phyloP scores from a whole-genome alignment of 2,329 filamentous ascomycete species.

The Ophiosphaerella narmari region DNA sequence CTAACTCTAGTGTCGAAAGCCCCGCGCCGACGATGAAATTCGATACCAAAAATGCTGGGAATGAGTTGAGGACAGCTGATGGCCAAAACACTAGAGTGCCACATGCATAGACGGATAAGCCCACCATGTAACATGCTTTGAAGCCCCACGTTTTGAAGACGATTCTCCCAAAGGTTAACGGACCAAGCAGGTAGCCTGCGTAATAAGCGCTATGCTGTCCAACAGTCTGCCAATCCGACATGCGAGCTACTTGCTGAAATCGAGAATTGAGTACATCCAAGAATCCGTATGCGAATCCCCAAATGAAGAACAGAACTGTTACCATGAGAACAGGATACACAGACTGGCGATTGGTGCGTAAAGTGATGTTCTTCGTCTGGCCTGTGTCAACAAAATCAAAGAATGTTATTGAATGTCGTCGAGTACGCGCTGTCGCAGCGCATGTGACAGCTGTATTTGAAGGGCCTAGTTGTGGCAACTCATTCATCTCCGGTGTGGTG shows the following conservation, averaged over 20 bases:
- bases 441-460: conserved; percentile 41
- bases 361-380: conserved; percentile 70
- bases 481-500: conserved; percentile 52
- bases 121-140: conserved; percentile 65
- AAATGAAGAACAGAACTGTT: conserved; percentile 68
- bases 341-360: conserved; percentile 66
- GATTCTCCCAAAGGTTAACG: conserved; percentile 66
- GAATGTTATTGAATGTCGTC: conserved; percentile 55
- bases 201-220: conserved; percentile 74
- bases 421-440: conserved; percentile 30
- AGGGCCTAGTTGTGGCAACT: conserved; percentile 41
- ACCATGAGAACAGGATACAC: conserved; percentile 75
- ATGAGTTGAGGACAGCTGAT: conserved; percentile 65
- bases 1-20: conserved; percentile 63
- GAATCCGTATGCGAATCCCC: conserved; percentile 89
- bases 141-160: conserved; percentile 65
- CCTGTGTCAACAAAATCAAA: conserved; percentile 78
- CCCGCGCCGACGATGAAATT: conserved; percentile 67
- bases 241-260: conserved; percentile 66
- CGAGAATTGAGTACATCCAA: conserved; percentile 79
- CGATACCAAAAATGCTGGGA: conserved; percentile 63
- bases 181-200: conserved; percentile 71
- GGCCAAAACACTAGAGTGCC: conserved; percentile 68
- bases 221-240: conserved; percentile 65
- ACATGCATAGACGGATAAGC: conserved; percentile 65